A percentile compares a stretch with the other conserved stretches of the same genome.
Conservation (phyloP, 352 stramenopile species). For the Globisporangium ultimum region DNA sequence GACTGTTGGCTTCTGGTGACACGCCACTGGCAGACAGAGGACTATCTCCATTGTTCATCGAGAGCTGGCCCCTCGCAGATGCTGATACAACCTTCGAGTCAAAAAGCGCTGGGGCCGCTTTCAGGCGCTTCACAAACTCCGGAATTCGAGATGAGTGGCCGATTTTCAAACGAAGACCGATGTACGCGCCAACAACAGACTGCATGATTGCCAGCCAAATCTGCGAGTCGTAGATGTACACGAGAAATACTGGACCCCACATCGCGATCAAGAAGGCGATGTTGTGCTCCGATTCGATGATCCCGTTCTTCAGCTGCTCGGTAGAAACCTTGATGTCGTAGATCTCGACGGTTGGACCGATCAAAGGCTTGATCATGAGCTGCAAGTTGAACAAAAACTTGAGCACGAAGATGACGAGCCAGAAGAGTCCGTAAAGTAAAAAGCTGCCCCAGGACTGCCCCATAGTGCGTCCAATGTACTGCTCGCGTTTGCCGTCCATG, state of each 20-base stretch:
- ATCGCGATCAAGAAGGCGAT: slow-evolving; percentile 76
- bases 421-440: slow-evolving; percentile 69
- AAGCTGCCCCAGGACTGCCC: slow-evolving; percentile 64
- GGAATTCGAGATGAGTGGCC: slow-evolving; percentile 74
- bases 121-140: slow-evolving; percentile 68
- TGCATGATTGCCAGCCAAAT: slow-evolving; percentile 87
- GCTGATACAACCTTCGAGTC: slow-evolving; percentile 78
- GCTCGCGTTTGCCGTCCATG: slow-evolving; percentile 63
- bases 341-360: slow-evolving; percentile 95
- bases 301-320: slow-evolving; percentile 38
- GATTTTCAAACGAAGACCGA: slow-evolving; percentile 80
- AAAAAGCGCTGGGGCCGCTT: slow-evolving; percentile 64
- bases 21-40: slow-evolving; percentile 50
- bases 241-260: slow-evolving; percentile 75
- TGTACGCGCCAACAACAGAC: slow-evolving; percentile 66
- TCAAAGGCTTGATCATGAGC: slow-evolving; percentile 96
- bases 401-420: slow-evolving; percentile 82
- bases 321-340: slow-evolving; percentile 70
- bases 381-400: slow-evolving; percentile 98
- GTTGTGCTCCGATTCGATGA: slow-evolving; percentile 78
- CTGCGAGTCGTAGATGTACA: slow-evolving; percentile 87
- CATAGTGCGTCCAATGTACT: slow-evolving; percentile 85
- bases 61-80: slow-evolving; percentile 58
- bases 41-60: slow-evolving; percentile 43
- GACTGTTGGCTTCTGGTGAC: slow-evolving; percentile 69